Evolutionary conservation across 768 basidiomycete species (phyloP), one percentile per base, ranked within the genome.

Genomic region (Termitomyces sp.): DNA sequence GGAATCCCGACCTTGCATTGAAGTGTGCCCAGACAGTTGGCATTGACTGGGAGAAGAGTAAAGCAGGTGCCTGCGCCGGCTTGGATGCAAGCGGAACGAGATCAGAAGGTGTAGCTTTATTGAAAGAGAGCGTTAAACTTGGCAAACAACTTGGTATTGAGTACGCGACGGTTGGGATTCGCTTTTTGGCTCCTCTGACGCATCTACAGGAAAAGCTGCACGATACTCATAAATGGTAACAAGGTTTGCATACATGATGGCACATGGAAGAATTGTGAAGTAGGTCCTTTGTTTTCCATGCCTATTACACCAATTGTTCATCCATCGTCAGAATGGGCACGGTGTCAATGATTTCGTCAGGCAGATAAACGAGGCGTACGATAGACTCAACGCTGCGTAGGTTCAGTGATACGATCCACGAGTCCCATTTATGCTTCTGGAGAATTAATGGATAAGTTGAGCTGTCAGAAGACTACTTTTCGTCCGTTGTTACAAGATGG

Each of bases 201-300:
- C 37, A 30, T n/a, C 57, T 39, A 55, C 65, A 89, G 86, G 55
- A 94, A 87, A 73, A 95, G 93, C 68, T 97, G 95, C 74, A 94
- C 94, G 7, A 77, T 98, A 45, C 65, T 93, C 39, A 90, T 98
- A 65, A 88, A 82, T 64, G 80, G 77, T 2, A 77, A 75, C 62
- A 74, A 80, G 61, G 83, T 88, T 14, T 94, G 92, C 66, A 78
- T 93, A 40, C 88, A 86, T 55, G 91, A 95, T 66, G 84, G 77
- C 8, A 80, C 74, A 49, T 94, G 93, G 92, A 85, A 88, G 67
- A 72, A 86, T 46, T 95, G 91, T 69, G 85, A 90, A 72, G 90
- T 91, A 65, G 68, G 71, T 59, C 39, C 20, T 13, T 30, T 34
- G 14, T 42, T n/a, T 14, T 5, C 4, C n/a, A 27, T 34, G 45